These are phyloP conservation scores for Dictyostelium citrinum DNA, from an alignment of 78 protist genomes.

Conservation along the genomic window DNA sequence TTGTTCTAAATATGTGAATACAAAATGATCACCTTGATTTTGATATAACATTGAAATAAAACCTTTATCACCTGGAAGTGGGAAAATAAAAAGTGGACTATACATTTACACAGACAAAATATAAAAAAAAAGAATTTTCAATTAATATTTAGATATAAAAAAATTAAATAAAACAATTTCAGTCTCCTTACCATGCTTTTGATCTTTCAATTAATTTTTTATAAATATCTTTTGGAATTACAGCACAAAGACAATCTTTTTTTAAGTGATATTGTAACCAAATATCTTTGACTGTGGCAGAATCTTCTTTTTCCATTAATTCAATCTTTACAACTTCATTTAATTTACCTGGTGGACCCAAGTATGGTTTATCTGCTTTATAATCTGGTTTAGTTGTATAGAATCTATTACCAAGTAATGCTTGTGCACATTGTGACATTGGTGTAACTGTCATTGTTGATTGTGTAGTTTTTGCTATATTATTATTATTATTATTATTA, in stretches of 20 bases:
- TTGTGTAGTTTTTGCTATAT: background rate
- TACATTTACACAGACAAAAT: background rate
- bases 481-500: background rate
- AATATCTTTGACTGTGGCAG: constrained; percentile 29
- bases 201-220: constrained; percentile 38
- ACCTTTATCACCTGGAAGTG: constrained; percentile 77
- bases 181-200: background rate
- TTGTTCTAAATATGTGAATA: constrained; percentile 66
- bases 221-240: constrained; percentile 52
- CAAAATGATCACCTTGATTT: constrained; percentile 62
- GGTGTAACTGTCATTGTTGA: background rate
- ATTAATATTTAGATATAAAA: too few species aligned
- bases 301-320: constrained; percentile 5
- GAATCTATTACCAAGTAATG: constrained; percentile 28
- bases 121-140: background rate
- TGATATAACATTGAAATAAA: constrained; percentile 67
- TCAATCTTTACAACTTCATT: constrained; percentile 54
- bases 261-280: constrained; percentile 54
- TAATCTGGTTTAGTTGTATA: constrained; percentile 51
- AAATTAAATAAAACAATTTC: too few species aligned
- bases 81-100: constrained; percentile 61
- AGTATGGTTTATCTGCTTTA: background rate
- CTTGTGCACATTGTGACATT: constrained; percentile 55
- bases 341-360: constrained; percentile 64
- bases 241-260: constrained; percentile 65